Base-by-base conservation (phyloP, 2,329 filamentous ascomycete species). In the Aspergillus versicolor region DNA sequence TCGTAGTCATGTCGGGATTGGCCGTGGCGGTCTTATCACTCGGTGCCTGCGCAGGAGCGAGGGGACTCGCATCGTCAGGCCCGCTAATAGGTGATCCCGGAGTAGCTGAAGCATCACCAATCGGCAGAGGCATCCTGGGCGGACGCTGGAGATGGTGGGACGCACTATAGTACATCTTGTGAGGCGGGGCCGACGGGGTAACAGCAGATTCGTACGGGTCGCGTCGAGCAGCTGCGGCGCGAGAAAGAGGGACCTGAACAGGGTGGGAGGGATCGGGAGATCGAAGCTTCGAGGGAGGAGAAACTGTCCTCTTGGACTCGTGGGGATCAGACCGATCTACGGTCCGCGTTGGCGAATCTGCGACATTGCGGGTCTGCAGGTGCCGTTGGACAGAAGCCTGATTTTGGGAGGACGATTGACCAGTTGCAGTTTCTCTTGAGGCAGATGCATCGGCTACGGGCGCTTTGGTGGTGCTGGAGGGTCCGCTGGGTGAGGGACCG, bases 1-100 rank as follows among this genome's bases (percentile, higher is more conserved):
- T 66, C 3, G 81, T 82, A 21, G 78, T 81, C 62, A 85, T 69
- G 61, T 82, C 78, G 13, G 82, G 81, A 22, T 76, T 74, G 58
- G 77, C 86, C 80, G 67, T 84, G 75, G 75, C 86, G 79, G 82
- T 69, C 56, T 76, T 73, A 40, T 79, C 80, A 61, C 82, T 79
- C 45, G 80, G 47, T 4, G 67, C 67, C 30, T 79, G 79, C 60
- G 76, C 73, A 21, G 72, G 66, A n/a, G 73, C 70, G 27, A 75
- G 64, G 4, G 70, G 71, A 5, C 82, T 83, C 17, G 69, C 66
- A 70, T 91, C 88, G 27, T 87, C 81, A 1, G 91, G 84, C 6
- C 88, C 86, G 61, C 93, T 84, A 62, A 96, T 93, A 53, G 93
- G 93, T 44, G 92, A 97, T 24, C 92, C 92, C 1, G 93, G 93